Evolutionary conservation across 2,329 filamentous ascomycete species (phyloP).

Genomic region (Endoconidiophora polonica): DNA sequence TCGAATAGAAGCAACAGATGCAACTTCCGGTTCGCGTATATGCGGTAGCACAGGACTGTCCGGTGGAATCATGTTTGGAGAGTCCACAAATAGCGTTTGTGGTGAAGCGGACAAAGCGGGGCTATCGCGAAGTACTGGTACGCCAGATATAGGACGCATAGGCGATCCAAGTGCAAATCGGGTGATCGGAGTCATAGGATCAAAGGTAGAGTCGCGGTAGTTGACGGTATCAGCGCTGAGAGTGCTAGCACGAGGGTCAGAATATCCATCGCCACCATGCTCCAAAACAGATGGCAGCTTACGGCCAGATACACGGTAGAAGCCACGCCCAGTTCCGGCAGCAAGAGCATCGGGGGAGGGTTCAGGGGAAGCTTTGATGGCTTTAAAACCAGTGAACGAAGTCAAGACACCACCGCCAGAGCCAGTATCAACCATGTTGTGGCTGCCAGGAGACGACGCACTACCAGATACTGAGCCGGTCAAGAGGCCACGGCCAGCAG

Average conservation of each 20-base stretch:
- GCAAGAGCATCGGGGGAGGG: constrained; percentile 16
- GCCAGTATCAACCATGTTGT: constrained; percentile 1
- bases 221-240: constrained; percentile 22
- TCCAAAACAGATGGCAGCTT: constrained; percentile 48
- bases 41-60: constrained; percentile 1
- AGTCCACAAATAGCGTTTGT: background rate
- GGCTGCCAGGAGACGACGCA: constrained; percentile 15
- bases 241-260: constrained; percentile 28
- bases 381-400: constrained; percentile 12
- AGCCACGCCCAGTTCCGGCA: constrained; percentile 34
- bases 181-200: constrained; percentile 22
- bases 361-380: constrained; percentile 4
- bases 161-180: constrained; percentile 37
- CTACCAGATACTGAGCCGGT: constrained; percentile 7
- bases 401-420: constrained; percentile 10
- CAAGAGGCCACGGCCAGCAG: constrained; percentile 16
- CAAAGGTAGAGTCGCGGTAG: constrained; percentile 17
- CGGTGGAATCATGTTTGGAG: background rate
- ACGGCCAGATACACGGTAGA: constrained; percentile 47
- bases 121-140: constrained; percentile 46
- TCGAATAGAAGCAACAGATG: background rate
- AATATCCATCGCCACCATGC: constrained; percentile 46
- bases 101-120: constrained; percentile 35
- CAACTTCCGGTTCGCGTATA: background rate
- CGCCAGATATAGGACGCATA: constrained; percentile 43